Conservation (phyloP, 441 rosid genomes). For the Capsella rubella region DNA sequence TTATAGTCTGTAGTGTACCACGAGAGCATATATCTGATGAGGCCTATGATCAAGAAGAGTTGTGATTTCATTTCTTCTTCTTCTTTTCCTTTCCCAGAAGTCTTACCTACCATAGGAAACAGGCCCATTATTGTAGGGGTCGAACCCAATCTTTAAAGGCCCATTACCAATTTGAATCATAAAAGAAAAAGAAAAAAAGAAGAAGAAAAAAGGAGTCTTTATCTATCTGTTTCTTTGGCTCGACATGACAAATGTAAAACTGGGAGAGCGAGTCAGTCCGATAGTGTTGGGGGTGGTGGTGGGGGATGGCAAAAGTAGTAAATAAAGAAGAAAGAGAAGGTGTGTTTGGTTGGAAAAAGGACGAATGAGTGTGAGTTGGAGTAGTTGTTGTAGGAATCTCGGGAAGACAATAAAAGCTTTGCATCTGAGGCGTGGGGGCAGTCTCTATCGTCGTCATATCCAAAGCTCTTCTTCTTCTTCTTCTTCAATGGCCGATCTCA, state of each 20-base stretch:
- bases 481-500: conserved; percentile 33
- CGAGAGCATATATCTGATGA: too few species aligned
- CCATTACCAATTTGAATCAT: neutral
- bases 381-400: neutral
- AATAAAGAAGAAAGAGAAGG: neutral
- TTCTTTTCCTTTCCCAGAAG: neutral
- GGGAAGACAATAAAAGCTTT: neutral
- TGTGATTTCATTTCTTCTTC: neutral
- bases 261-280: neutral
- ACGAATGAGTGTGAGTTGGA: conserved; percentile 5
- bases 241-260: neutral
- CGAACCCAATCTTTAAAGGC: neutral
- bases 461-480: conserved; percentile 25
- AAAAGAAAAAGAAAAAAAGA: neutral
- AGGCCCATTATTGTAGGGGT: neutral
- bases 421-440: neutral
- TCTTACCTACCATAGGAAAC: neutral
- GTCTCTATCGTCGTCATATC: conserved; percentile 35
- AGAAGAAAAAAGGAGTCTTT: neutral
- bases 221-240: neutral
- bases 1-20: too few species aligned
- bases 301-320: neutral
- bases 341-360: neutral
- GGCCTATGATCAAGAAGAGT: too few species aligned
- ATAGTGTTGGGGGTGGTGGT: neutral